Evolutionary conservation across 805 yeast genomes (phyloP).

Genomic region (Brettanomyces sp.): DNA sequence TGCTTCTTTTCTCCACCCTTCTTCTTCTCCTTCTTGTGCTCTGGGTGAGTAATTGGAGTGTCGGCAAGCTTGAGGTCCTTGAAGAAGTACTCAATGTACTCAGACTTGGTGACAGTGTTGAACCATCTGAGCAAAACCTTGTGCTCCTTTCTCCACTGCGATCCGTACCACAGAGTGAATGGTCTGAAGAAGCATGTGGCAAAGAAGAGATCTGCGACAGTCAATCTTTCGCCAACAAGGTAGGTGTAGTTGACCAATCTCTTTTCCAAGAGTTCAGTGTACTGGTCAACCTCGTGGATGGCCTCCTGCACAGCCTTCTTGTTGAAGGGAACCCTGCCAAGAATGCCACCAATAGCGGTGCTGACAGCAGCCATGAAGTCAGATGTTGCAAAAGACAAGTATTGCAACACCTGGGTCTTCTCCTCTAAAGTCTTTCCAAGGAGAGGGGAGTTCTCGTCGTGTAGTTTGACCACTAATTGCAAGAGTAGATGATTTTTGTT

Average conservation of each 20-base stretch:
- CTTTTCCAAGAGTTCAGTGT: constrained; percentile 45
- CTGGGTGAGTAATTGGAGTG: constrained; percentile 56
- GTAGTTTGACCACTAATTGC: constrained; percentile 34
- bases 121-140: constrained; percentile 49
- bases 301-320: constrained; percentile 41
- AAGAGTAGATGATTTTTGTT: constrained; percentile 13
- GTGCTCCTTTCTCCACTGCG: constrained; percentile 40
- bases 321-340: constrained; percentile 68
- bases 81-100: constrained; percentile 38
- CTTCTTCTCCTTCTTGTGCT: constrained; percentile 69
- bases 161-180: constrained; percentile 36
- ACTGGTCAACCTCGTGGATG: constrained; percentile 27
- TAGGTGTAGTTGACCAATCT: constrained; percentile 34
- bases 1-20: constrained; percentile 30
- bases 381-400: constrained; percentile 69
- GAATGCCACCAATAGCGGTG: constrained; percentile 46
- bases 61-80: constrained; percentile 50
- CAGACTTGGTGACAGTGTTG: constrained; percentile 34
- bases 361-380: constrained; percentile 47
- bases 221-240: constrained; percentile 38
- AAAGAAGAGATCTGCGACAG: constrained; percentile 35
- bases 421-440: constrained; percentile 57
- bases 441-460: constrained; percentile 32
- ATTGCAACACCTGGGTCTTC: constrained; percentile 58
- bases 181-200: constrained; percentile 38